Evolutionary conservation across 1,284 basidiomycete genomes (phyloP).

Genomic region (Moesziomyces globuligerus): DNA sequence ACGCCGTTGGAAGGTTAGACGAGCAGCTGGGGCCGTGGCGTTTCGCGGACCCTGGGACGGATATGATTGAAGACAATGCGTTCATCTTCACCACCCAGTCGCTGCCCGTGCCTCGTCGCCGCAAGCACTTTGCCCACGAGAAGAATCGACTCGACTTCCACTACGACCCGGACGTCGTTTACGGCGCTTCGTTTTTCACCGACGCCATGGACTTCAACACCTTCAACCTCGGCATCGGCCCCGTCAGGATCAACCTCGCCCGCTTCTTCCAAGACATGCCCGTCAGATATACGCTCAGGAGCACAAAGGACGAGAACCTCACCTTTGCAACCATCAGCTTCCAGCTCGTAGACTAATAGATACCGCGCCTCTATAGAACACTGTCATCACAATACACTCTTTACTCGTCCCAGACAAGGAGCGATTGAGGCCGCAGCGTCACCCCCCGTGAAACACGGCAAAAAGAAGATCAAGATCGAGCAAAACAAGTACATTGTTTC

Average conservation of each 20-base stretch:
- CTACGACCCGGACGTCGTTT: constrained; percentile 67
- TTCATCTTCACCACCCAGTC: constrained; percentile 68
- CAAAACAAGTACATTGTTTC: constrained; percentile 1
- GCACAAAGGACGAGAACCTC: constrained; percentile 66
- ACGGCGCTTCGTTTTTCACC: constrained; percentile 61
- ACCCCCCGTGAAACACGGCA: too few species aligned
- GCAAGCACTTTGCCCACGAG: constrained; percentile 67
- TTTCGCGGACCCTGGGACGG: constrained; percentile 66
- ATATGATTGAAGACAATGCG: constrained; percentile 69
- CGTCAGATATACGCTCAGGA: constrained; percentile 68
- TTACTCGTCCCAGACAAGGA: too few species aligned
- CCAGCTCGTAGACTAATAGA: constrained; percentile 65
- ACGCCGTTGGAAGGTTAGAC: constrained; percentile 40
- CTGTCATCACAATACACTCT: too few species aligned
- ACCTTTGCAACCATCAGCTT: constrained; percentile 68
- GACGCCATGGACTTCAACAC: constrained; percentile 63
- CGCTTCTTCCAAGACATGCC: constrained; percentile 67
- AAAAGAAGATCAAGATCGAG: too few species aligned
- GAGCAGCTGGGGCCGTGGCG: constrained; percentile 68
- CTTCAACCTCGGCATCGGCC: constrained; percentile 59
- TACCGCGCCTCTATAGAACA: too few species aligned
- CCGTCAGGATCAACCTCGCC: constrained; percentile 55
- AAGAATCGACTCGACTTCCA: constrained; percentile 61
- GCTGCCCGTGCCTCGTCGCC: constrained; percentile 65
- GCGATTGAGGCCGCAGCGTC: too few species aligned